Percentiles rank a stretch among this genome's conserved stretches.
These are phyloP conservation scores for Aspergillus mulundensis DNA, from an alignment of 495 filamentous ascomycete genomes.

Conservation along the genomic window DNA sequence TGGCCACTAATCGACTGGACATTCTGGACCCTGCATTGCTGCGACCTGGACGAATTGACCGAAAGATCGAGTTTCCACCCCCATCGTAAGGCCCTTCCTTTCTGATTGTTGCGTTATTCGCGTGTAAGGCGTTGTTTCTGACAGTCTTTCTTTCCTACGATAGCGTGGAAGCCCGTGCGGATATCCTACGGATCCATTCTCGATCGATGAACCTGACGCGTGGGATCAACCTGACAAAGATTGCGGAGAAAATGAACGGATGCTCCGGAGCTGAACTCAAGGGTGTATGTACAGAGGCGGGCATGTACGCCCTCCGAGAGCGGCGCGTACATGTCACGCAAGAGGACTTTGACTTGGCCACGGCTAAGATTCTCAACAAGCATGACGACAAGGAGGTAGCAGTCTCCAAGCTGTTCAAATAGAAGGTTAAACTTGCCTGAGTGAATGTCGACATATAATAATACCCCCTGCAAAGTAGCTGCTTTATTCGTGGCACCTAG, in stretches of 20 bases:
- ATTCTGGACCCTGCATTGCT: constrained; percentile 94
- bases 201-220: constrained; percentile 97
- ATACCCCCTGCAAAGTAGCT: neutral
- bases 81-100: constrained; percentile 59
- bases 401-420: constrained; percentile 92
- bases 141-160: constrained; percentile 10
- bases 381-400: constrained; percentile 97
- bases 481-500: neutral
- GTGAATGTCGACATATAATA: constrained; percentile 21
- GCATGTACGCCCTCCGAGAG: constrained; percentile 96
- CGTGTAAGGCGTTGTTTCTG: constrained; percentile 4
- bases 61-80: constrained; percentile 99
- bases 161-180: constrained; percentile 88
- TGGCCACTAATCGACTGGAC: constrained; percentile 97
- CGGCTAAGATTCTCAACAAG: constrained; percentile 99
- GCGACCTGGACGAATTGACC: constrained; percentile 92
- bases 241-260: constrained; percentile 99
- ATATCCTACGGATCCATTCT: constrained; percentile 95
- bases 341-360: constrained; percentile 98
- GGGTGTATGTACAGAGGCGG: constrained; percentile 94
- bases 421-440: constrained; percentile 20
- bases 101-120: neutral
- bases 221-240: constrained; percentile 96
- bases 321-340: constrained; percentile 96
- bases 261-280: constrained; percentile 96